A percentile compares a stretch with the other conserved stretches of the same genome.
These are phyloP conservation scores for Malassezia vespertilionis DNA, from an alignment of 1,284 basidiomycete species.

Conservation along the genomic window DNA sequence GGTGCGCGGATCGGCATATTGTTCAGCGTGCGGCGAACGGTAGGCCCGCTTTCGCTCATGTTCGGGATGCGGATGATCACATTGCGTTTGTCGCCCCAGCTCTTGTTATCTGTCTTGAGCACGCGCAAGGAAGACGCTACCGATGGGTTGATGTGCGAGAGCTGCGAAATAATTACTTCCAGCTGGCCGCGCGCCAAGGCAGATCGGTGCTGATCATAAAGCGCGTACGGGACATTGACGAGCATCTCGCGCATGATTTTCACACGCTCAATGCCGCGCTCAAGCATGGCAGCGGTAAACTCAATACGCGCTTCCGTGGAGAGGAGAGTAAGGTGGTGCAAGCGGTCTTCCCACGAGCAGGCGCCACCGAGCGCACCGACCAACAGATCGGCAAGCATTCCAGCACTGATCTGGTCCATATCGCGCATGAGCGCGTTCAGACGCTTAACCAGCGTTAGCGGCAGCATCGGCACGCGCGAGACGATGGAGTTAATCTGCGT, in stretches of 20 bases:
- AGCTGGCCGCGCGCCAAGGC: constrained; percentile 38
- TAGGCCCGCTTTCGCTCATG: neutral
- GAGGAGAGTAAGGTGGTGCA: constrained; percentile 35
- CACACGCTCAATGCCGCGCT: constrained; percentile 32
- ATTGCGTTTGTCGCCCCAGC: neutral
- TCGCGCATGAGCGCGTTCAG: constrained; percentile 33
- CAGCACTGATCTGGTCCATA: constrained; percentile 26
- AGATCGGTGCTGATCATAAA: constrained; percentile 34
- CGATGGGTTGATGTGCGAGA: constrained; percentile 34
- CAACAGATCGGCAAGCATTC: constrained; percentile 37
- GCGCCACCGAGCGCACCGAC: constrained; percentile 42
- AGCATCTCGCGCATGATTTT: constrained; percentile 36
- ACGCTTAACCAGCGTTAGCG: constrained; percentile 29
- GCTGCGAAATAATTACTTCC: constrained; percentile 34
- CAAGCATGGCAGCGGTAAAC: constrained; percentile 27
- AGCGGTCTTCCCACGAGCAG: constrained; percentile 40
- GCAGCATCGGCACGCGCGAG: constrained; percentile 35
- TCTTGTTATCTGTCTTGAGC: constrained; percentile 16
- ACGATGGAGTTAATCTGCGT: constrained; percentile 1
- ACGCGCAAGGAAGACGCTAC: constrained; percentile 35
- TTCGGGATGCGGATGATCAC: neutral
- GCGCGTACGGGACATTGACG: constrained; percentile 28
- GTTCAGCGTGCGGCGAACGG: constrained; percentile 18
- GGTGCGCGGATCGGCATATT: too few relatives aligned
- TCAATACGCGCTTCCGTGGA: constrained; percentile 32